Conservation (phyloP, 305 asterid species). For the Caryopteris hybrid region DNA sequence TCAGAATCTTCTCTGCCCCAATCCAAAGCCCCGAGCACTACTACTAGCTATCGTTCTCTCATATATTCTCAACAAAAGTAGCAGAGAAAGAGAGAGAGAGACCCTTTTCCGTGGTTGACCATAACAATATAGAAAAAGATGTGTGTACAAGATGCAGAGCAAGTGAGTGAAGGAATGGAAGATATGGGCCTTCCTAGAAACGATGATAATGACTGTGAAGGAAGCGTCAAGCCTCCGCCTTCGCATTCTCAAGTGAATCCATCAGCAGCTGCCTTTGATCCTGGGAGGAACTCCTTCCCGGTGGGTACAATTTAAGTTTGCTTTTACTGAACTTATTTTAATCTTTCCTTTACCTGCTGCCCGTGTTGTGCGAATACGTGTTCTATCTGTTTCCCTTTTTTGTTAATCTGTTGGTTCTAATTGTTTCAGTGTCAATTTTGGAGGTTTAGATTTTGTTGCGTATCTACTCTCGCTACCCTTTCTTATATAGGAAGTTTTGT, state of each 20-base stretch:
- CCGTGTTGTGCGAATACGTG: not conserved
- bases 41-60: not conserved
- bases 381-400: not conserved
- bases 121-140: constrained; percentile 22
- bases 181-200: constrained; percentile 37
- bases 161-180: constrained; percentile 52
- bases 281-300: constrained; percentile 38
- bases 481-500: not conserved
- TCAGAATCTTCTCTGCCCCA: constrained; percentile 47
- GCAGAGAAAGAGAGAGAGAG: not conserved
- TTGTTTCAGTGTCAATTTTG: not conserved
- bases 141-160: constrained; percentile 78
- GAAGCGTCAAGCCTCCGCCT: constrained; percentile 27
- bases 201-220: constrained; percentile 25
- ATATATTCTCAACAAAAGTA: constrained; percentile 30
- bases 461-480: too few species aligned
- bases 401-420: not conserved
- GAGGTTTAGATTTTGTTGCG: not conserved
- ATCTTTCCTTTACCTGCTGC: not conserved
- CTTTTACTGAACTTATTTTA: not conserved
- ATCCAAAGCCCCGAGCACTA: constrained; percentile 15
- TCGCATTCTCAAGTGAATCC: constrained; percentile 33
- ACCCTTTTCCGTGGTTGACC: constrained; percentile 10
- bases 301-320: constrained; percentile 31
- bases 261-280: constrained; percentile 20